phyloP scores from a whole-genome alignment of 345 rosid genomes.

The Anastatica hierochuntica region DNA sequence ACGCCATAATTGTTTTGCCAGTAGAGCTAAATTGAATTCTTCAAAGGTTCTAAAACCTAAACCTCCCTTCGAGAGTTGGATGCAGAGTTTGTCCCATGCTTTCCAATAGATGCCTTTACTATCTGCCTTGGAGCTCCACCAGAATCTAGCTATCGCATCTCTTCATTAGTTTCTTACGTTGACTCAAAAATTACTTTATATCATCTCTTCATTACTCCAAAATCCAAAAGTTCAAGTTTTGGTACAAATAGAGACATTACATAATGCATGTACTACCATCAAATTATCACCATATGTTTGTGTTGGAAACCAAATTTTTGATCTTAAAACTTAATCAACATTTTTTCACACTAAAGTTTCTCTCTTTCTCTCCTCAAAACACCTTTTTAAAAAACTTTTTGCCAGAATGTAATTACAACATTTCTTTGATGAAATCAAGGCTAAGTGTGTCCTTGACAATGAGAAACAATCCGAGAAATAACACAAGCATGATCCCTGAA shows the following conservation, averaged over 20 bases:
- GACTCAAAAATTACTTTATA: background rate
- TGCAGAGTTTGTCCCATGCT: no score
- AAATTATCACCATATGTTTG: constrained; percentile 6
- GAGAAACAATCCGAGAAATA: constrained; percentile 74
- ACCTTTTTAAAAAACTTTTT: background rate
- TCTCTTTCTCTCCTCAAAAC: background rate
- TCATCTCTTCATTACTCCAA: no score
- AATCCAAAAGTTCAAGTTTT: no score
- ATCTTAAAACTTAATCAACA: constrained; percentile 6
- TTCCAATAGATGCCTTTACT: no score
- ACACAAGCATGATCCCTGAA: constrained; percentile 75
- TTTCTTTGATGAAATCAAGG: constrained; percentile 69
- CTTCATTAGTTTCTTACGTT: no score
- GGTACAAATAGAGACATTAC: no score
- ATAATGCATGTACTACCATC: background rate
- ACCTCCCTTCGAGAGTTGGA: no score
- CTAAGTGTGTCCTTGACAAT: constrained; percentile 80
- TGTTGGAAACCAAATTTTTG: background rate
- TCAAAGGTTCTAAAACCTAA: no score
- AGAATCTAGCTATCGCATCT: no score
- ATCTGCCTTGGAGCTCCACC: no score
- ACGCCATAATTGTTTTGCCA: no score
- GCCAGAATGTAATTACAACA: constrained; percentile 40
- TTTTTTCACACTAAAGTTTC: constrained; percentile 11
- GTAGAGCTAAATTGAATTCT: no score